phyloP scores from a whole-genome alignment of 23 red algal genomes.

The Gracilariopsis chorda region DNA sequence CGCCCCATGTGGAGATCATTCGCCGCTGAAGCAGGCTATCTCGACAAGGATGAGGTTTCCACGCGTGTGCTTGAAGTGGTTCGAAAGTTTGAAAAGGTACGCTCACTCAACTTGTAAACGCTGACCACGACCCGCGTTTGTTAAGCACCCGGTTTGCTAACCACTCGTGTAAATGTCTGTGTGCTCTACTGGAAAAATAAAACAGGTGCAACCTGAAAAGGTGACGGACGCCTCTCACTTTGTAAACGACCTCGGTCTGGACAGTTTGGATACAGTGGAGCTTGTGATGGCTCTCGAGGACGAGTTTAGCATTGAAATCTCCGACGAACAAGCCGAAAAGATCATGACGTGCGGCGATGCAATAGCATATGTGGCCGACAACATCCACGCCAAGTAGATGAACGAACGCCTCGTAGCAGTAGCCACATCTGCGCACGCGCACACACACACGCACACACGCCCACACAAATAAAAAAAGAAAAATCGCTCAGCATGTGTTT shows the following conservation, averaged over 20 bases:
- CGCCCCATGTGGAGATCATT: constrained; percentile 53
- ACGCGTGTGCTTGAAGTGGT: constrained; percentile 89
- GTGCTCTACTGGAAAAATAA: neutral
- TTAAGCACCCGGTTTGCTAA: no score
- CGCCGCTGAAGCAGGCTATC: constrained; percentile 54
- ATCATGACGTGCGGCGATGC: constrained; percentile 85
- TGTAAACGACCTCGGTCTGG: constrained; percentile 91
- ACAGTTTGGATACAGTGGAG: constrained; percentile 95
- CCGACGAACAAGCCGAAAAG: constrained; percentile 94
- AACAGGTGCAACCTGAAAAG: constrained; percentile 88
- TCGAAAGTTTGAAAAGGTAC: constrained; percentile 98
- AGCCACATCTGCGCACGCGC: no score
- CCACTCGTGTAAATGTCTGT: no score
- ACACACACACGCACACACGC: no score
- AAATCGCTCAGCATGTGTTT: no score
- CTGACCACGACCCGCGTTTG: neutral
- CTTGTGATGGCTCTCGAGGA: constrained; percentile 98
- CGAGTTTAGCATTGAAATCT: constrained; percentile 98
- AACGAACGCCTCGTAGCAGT: no score
- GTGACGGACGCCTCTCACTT: constrained; percentile 89
- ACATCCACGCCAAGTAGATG: constrained; percentile 78
- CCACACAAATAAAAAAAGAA: no score
- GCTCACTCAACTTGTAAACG: neutral
- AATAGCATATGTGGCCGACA: constrained; percentile 77
- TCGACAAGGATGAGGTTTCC: constrained; percentile 72